Evolutionary conservation across 1,284 basidiomycete species (phyloP), one percentile per base, ranked within the genome.

Genomic region (Vanrija pseudolonga): DNA sequence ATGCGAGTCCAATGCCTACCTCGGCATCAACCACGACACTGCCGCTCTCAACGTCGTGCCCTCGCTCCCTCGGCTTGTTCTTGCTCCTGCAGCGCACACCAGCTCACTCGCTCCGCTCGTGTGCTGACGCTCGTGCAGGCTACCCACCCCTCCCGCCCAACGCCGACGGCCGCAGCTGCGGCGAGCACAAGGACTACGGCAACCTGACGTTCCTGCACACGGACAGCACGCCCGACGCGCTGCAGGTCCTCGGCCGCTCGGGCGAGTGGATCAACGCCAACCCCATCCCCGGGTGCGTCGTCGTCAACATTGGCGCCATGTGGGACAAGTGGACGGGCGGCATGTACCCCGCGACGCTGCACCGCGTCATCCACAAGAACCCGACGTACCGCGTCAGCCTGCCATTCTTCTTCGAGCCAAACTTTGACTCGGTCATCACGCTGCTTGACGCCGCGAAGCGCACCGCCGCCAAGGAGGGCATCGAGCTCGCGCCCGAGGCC

Each of bases 51-150:
- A n/a, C n/a, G n/a, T n/a, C n/a, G n/a, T n/a, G n/a, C n/a, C n/a
- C n/a, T n/a, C n/a, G n/a, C n/a, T n/a, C n/a, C n/a, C n/a, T n/a
- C n/a, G n/a, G n/a, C n/a, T n/a, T n/a, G n/a, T n/a, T n/a, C n/a
- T n/a, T n/a, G n/a, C n/a, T n/a, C n/a, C n/a, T n/a, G n/a, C n/a
- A n/a, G n/a, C n/a, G n/a, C n/a, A n/a, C n/a, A n/a, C n/a, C n/a
- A n/a, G 87, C 87, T 14, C 90, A 91, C 66, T 89, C 90, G 87
- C 87, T 1, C 79, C 93, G n/a, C n/a, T n/a, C n/a, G n/a, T n/a
- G n/a, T 18, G 86, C 88, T 0, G 77, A 81, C 39, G 82, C n/a
- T 55, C 60, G 24, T 9, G 24, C 9, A 87, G 88, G 89, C 15
- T 93, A 93, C 66, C 90, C 90, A 2, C 87, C 88, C 1, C 79